A percentile compares a stretch with the other conserved stretches of the same genome.
Conservation (phyloP, 2,329 filamentous ascomycete species). For the Decorospora gaudefroyi region DNA sequence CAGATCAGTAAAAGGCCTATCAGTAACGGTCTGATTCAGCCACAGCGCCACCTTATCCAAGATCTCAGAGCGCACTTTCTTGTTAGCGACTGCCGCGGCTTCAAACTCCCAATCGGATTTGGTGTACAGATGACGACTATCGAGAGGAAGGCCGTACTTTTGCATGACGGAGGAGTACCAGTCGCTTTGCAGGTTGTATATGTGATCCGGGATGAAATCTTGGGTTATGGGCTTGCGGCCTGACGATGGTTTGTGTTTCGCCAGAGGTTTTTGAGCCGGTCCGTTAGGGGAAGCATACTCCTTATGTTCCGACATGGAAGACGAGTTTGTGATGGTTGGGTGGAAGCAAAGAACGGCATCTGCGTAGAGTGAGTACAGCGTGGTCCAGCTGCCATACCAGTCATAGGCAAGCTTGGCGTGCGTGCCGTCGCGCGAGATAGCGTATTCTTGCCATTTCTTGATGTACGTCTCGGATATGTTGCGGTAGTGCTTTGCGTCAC, state of each 20-base stretch:
- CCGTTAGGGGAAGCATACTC: constrained; percentile 13
- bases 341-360: constrained; percentile 84
- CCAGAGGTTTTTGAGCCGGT: constrained; percentile 28
- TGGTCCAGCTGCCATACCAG: constrained; percentile 80
- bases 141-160: constrained; percentile 79
- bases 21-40: constrained; percentile 80
- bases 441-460: constrained; percentile 70
- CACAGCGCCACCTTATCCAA: constrained; percentile 74
- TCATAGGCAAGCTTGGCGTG: constrained; percentile 82
- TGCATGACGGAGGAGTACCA: constrained; percentile 83
- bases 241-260: constrained; percentile 12
- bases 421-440: constrained; percentile 68
- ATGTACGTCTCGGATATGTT: constrained; percentile 70
- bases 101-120: constrained; percentile 95
- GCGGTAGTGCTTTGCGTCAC: constrained; percentile 64
- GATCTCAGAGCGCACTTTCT: constrained; percentile 70
- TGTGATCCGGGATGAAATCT: constrained; percentile 71
- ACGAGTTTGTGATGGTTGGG: constrained; percentile 53
- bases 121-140: constrained; percentile 80
- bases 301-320: constrained; percentile 9
- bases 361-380: constrained; percentile 82
- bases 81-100: constrained; percentile 75
- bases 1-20: constrained; percentile 78
- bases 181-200: constrained; percentile 78
- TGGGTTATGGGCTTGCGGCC: constrained; percentile 39